Conservation (phyloP, 2,329 filamentous ascomycete genomes). For the Penicillium capsulatum region DNA sequence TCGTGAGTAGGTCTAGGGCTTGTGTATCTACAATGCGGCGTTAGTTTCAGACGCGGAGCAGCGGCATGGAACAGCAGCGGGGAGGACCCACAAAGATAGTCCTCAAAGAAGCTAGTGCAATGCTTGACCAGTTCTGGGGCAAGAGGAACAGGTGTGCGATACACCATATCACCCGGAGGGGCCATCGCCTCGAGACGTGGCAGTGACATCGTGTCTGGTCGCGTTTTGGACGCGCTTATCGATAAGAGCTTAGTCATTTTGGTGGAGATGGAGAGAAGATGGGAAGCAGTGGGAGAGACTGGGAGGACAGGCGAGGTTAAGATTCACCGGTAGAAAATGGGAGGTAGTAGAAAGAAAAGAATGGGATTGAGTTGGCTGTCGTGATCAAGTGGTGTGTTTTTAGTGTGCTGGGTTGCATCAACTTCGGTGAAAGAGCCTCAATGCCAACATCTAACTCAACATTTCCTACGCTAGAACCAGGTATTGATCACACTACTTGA, state of each 20-base stretch:
- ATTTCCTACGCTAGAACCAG: not conserved
- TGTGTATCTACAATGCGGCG: conserved; percentile 44
- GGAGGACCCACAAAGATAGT: conserved; percentile 65
- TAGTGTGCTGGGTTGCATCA: too few species aligned
- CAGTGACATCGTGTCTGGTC: conserved; percentile 8
- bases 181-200: conserved; percentile 17
- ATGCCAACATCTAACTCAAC: too few species aligned
- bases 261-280: not conserved
- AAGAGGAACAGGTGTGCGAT: conserved; percentile 54
- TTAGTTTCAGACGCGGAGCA: not conserved
- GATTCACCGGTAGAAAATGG: too few species aligned
- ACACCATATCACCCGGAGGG: conserved; percentile 31
- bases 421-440: too few species aligned
- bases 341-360: too few species aligned
- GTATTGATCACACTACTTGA: not conserved
- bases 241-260: conserved; percentile 19
- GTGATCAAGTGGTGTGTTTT: too few species aligned
- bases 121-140: conserved; percentile 63
- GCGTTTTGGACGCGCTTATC: conserved; percentile 19
- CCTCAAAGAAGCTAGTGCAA: conserved; percentile 69
- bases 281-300: not conserved
- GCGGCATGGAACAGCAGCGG: too few species aligned
- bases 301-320: not conserved
- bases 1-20: conserved; percentile 61
- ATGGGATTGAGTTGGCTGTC: too few species aligned